Base-by-base conservation (phyloP, 495 filamentous ascomycete genomes). In the Xylaria venustula region DNA sequence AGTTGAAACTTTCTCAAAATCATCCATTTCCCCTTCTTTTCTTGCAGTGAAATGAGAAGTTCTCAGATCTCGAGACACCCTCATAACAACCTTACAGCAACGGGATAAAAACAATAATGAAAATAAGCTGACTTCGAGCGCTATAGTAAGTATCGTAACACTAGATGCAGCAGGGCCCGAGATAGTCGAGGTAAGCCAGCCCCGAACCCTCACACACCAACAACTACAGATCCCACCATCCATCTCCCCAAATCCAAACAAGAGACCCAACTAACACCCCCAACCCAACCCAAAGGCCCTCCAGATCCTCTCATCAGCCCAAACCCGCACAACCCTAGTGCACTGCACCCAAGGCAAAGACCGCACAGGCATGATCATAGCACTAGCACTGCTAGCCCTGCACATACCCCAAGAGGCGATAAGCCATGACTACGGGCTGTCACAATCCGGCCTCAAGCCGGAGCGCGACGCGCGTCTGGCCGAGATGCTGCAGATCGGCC, bases 281-380 rank as follows among this genome's bases (percentile, higher is more conserved):
- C 14, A 54, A 36, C 2, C 48, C 17, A 0, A 23, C 32, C 11
- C 85, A 81, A 84, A 32, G 76, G 78, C 71, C 19, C 67, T 77
- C 30, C 64, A 52, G 32, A 60, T 65, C 19, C 42, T 70, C 19
- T 60, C 61, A 7, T 54, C 59, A 25, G 63, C 77, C 3, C 63
- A 75, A 5, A 58, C 64, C 3, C 73, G 79, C 15, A 87, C 90
- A 0, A 60, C 85, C 5, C 68, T 93, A 2, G 68, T 93, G 5
- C 91, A 94, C 76, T 95, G 92, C 74, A 92, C 90, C 3, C 90
- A 94, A 68, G 92, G 92, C 36, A 96, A 96, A 67, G 92, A 95
- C 68, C 83, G 90, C 0, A 94, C 91, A 0, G 92, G 92, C 0
- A 75, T 94, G 2, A 76, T 90, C 22, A 72, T 90, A n/a, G 72